Conservation (phyloP, 805 yeast genomes). For the Hanseniaspora valbyensis region DNA sequence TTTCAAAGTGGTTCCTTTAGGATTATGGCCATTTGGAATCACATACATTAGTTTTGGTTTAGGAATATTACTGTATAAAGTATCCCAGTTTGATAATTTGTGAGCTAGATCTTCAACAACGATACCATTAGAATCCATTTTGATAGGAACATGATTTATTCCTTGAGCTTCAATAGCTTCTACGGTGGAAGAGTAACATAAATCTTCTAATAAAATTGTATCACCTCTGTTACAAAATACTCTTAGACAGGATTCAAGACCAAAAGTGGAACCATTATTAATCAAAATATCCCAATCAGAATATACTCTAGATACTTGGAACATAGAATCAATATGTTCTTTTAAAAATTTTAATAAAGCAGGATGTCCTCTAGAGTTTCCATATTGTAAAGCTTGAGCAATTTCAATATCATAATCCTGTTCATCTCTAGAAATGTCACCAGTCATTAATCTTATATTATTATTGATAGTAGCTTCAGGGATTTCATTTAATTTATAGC, state of each 20-base stretch:
- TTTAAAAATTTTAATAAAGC: constrained; percentile 45
- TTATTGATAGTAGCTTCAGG: constrained; percentile 28
- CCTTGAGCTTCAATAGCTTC: constrained; percentile 65
- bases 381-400: constrained; percentile 66
- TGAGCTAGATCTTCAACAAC: constrained; percentile 51
- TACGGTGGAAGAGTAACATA: constrained; percentile 64
- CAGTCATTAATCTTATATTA: constrained; percentile 23
- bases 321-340: constrained; percentile 38
- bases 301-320: constrained; percentile 29
- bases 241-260: constrained; percentile 66
- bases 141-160: constrained; percentile 49
- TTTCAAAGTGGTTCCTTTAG: constrained; percentile 74
- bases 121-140: constrained; percentile 64
- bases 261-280: constrained; percentile 70
- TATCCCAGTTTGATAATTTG: constrained; percentile 53
- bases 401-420: constrained; percentile 44
- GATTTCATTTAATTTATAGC: constrained; percentile 57
- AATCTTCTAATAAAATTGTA: constrained; percentile 60
- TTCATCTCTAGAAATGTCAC: constrained; percentile 17
- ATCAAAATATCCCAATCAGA: constrained; percentile 57
- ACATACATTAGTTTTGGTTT: constrained; percentile 75
- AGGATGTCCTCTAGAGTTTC: constrained; percentile 55
- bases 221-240: constrained; percentile 64
- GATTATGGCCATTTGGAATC: constrained; percentile 89
- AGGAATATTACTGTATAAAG: constrained; percentile 31